These are phyloP conservation scores for Yamadazyma triangularis DNA, from an alignment of 1,139 yeast species.

Conservation along the genomic window DNA sequence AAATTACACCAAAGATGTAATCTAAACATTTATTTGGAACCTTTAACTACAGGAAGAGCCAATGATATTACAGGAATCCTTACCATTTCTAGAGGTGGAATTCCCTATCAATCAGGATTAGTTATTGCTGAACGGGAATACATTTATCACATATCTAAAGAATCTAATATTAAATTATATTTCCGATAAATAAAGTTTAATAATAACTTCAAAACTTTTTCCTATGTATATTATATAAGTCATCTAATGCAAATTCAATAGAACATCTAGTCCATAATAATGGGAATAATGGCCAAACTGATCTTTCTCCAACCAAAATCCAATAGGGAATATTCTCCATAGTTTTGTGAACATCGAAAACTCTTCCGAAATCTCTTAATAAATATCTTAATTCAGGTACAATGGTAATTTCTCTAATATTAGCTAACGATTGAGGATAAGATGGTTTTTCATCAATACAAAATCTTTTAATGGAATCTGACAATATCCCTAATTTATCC, in stretches of 20 bases:
- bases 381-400: constrained; percentile 81
- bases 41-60: constrained; percentile 78
- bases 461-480: constrained; percentile 66
- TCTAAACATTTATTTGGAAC: constrained; percentile 51
- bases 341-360: constrained; percentile 68
- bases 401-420: constrained; percentile 69
- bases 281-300: constrained; percentile 91
- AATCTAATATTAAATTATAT: constrained; percentile 42
- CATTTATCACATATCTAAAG: constrained; percentile 57
- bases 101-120: constrained; percentile 18
- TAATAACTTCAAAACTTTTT: constrained; percentile 16
- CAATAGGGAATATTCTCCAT: constrained; percentile 80
- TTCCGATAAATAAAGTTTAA: constrained; percentile 25
- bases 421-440: constrained; percentile 51
- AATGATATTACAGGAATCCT: constrained; percentile 76
- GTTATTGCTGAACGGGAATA: constrained; percentile 53
- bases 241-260: constrained; percentile 85
- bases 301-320: constrained; percentile 85
- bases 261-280: constrained; percentile 84
- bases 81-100: constrained; percentile 51
- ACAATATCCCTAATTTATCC: constrained; percentile 72
- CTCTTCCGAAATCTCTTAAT: constrained; percentile 61
- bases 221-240: constrained; percentile 53
- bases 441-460: constrained; percentile 88
- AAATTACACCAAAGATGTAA: constrained; percentile 49